Percentiles rank a stretch among this genome's conserved stretches.
Evolutionary conservation across 1,284 basidiomycete genomes (phyloP).

Genomic region (Cryptococcus floricola): DNA sequence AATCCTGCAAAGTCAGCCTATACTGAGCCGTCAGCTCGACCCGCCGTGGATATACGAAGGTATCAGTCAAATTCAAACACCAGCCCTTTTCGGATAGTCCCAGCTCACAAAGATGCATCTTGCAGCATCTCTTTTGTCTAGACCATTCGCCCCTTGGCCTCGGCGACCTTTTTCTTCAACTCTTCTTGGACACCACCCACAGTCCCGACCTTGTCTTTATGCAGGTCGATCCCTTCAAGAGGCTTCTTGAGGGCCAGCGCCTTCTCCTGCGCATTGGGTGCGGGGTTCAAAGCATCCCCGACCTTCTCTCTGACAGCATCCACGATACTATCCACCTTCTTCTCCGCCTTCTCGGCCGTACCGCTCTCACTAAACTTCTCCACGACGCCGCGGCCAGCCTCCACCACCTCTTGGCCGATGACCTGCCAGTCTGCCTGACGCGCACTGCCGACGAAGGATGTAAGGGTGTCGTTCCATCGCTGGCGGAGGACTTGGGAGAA

Average conservation of each 20-base stretch:
- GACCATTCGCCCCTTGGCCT: slow-evolving; percentile 10
- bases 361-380: not conserved
- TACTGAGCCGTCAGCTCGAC: too few species aligned
- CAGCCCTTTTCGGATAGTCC: too few species aligned
- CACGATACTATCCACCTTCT: slow-evolving; percentile 1
- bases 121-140: not conserved
- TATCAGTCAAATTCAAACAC: too few species aligned
- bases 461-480: slow-evolving; percentile 38
- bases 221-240: slow-evolving; percentile 8
- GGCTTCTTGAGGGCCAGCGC: slow-evolving; percentile 1
- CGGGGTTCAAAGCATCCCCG: not conserved
- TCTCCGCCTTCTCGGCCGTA: not conserved
- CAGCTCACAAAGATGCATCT: too few species aligned
- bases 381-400: slow-evolving; percentile 13
- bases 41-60: too few species aligned
- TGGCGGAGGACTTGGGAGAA: slow-evolving; percentile 31
- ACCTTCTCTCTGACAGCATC: slow-evolving; percentile 1
- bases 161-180: slow-evolving; percentile 8
- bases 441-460: slow-evolving; percentile 17
- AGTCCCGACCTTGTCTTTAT: slow-evolving; percentile 4
- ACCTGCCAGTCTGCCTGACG: slow-evolving; percentile 30
- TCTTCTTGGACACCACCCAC: slow-evolving; percentile 3
- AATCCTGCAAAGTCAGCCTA: too few species aligned
- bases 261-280: slow-evolving; percentile 1
- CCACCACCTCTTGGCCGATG: slow-evolving; percentile 18